Evolutionary conservation across 768 basidiomycete genomes (phyloP), one percentile per base, ranked within the genome.

Genomic region (Sporobolomyces roseus): DNA sequence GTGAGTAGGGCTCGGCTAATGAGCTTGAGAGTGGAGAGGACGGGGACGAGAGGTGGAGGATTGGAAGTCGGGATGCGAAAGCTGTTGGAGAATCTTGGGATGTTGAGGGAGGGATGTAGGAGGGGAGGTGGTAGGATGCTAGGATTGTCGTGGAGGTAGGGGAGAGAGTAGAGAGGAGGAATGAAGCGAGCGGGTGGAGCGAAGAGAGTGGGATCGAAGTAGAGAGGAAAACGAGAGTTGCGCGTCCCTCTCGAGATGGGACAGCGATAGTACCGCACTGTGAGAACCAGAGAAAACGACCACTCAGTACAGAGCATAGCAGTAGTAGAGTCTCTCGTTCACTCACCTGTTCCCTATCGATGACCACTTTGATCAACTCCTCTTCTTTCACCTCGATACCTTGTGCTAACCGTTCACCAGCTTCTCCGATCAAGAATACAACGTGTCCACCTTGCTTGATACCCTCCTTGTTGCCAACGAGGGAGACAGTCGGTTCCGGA

Each of bases 271-370:
- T 27, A 71, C 53, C 1, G 35, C 27, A 1, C 58, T 65, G 50
- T n/a, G 30, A 65, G 66, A 51, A 16, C 23, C 10, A 41, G 38
- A 9, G 38, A 41, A 41, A 41, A n/a, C n/a, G n/a, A n/a, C n/a
- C n/a, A n/a, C n/a, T n/a, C n/a, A n/a, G n/a, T n/a, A n/a, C n/a
- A n/a, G n/a, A n/a, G n/a, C n/a, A n/a, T n/a, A n/a, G n/a, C n/a
- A n/a, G n/a, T n/a, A n/a, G n/a, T n/a, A n/a, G n/a, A n/a, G n/a
- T n/a, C n/a, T n/a, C n/a, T n/a, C n/a, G 38, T 41, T 17, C 38
- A 13, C 78, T 68, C 63, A 80, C 79, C 76, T 77, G 59, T 74
- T 77, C 61, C 74, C 78, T 79, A 73, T 79, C 43, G 74, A 78
- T 17, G 43, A 41, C 7, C 17, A 72, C 63, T 30, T 35, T 4